Conservation (phyloP, 2,329 filamentous ascomycete species). For the Periconia macrospinosa region DNA sequence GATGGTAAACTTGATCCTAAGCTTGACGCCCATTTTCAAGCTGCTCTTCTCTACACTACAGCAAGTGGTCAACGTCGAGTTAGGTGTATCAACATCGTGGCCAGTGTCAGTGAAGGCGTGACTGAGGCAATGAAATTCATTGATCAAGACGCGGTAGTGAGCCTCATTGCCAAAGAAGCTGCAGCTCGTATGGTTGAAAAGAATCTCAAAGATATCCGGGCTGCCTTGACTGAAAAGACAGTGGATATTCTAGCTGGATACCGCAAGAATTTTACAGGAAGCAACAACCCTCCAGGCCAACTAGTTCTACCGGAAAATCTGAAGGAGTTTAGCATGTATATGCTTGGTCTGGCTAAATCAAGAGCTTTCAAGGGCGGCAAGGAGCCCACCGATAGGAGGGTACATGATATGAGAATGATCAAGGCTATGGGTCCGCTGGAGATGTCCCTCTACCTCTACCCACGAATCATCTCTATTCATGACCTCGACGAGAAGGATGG, state of each 20-base stretch:
- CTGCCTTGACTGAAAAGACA: constrained; percentile 82
- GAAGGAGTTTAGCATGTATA: constrained; percentile 97
- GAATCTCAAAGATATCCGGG: constrained; percentile 81
- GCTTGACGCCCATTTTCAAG: constrained; percentile 96
- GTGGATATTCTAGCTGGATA: constrained; percentile 92
- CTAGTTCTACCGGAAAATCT: constrained; percentile 93
- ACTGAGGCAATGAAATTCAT: constrained; percentile 87
- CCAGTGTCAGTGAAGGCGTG: constrained; percentile 83
- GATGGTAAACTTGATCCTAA: constrained; percentile 98
- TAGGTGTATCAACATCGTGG: constrained; percentile 89
- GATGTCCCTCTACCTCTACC: constrained; percentile 90
- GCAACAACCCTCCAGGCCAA: constrained; percentile 83
- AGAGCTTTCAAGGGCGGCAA: constrained; percentile 90
- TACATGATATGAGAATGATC: constrained; percentile 89
- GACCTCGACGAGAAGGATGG: constrained; percentile 85
- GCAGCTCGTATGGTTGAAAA: constrained; percentile 79
- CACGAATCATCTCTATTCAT: constrained; percentile 88
- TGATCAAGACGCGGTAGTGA: constrained; percentile 90
- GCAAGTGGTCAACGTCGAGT: constrained; percentile 86
- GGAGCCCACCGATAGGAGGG: constrained; percentile 86
- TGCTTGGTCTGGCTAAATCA: constrained; percentile 85
- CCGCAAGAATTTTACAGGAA: constrained; percentile 85
- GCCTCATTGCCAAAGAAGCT: constrained; percentile 89
- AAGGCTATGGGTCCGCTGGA: constrained; percentile 85
- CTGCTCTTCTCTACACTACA: constrained; percentile 90